Conservation (phyloP, 768 basidiomycete genomes). For the Amanita exitialis region DNA sequence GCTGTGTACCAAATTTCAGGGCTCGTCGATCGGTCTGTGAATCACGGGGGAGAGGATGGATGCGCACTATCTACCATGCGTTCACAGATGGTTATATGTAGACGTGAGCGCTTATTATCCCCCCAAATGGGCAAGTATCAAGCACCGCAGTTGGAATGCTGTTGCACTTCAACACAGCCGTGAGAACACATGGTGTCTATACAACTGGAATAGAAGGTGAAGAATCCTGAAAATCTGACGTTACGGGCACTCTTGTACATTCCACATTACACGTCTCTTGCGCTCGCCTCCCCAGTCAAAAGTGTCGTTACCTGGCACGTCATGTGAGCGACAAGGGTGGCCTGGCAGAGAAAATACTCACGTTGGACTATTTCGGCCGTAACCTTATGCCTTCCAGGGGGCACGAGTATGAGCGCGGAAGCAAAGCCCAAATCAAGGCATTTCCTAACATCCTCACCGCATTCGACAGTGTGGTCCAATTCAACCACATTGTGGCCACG, state of each 20-base stretch:
- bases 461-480: background rate
- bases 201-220: background rate
- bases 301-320: background rate
- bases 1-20: no score
- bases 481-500: background rate
- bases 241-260: background rate
- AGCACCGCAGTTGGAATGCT: no score
- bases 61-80: no score
- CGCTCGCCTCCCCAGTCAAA: constrained; percentile 1
- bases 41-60: no score
- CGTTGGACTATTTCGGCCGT: background rate
- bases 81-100: no score
- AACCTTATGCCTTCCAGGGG: background rate
- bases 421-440: background rate
- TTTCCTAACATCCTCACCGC: background rate
- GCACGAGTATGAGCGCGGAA: background rate
- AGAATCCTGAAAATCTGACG: no score
- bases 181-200: constrained; percentile 14
- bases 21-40: no score
- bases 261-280: constrained; percentile 1
- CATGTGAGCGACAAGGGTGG: background rate
- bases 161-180: no score
- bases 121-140: no score
- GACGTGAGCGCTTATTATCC: no score
- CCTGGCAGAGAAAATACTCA: background rate